Conservation (phyloP, 139 green algal species). For the Ettlia oleoabundans region DNA sequence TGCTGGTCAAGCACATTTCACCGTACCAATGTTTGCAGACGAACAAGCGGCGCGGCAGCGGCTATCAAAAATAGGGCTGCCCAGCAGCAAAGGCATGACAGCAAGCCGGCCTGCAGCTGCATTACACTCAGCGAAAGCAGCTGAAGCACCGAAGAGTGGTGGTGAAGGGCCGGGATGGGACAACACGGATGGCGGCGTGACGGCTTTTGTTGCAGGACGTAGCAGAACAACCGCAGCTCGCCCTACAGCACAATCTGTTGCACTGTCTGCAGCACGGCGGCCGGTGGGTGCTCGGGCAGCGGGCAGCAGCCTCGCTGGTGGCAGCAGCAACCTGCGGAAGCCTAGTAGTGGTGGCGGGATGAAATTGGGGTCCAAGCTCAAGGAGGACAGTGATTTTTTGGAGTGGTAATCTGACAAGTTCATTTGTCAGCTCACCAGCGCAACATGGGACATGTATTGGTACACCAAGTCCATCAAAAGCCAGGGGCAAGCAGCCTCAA, state of each 20-base stretch:
- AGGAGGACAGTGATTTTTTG: constrained; percentile 36
- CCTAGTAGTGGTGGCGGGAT: neutral
- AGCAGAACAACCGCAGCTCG: neutral
- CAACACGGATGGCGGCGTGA: neutral
- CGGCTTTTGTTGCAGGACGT: neutral
- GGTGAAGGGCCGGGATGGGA: neutral
- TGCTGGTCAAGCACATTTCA: neutral
- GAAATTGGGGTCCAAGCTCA: neutral
- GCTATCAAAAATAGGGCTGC: constrained; percentile 22
- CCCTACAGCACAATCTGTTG: neutral
- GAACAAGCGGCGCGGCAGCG: constrained; percentile 36
- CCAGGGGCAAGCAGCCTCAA: too few relatives aligned
- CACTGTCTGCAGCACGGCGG: neutral
- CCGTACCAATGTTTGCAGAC: neutral
- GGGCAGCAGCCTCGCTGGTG: too few relatives aligned
- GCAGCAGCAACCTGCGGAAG: neutral
- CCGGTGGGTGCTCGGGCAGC: constrained; percentile 13
- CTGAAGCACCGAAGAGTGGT: neutral
- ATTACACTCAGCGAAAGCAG: neutral
- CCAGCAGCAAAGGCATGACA: neutral
- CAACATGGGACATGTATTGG: too few relatives aligned
- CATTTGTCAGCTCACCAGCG: too few relatives aligned
- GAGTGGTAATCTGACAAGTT: too few relatives aligned
- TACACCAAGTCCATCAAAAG: too few relatives aligned
- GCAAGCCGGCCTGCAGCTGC: neutral